A percentile compares a stretch with the other conserved stretches of the same genome.
These are phyloP conservation scores for Penicillium polonicum DNA, from an alignment of 2,329 filamentous ascomycete genomes.

Conservation along the genomic window DNA sequence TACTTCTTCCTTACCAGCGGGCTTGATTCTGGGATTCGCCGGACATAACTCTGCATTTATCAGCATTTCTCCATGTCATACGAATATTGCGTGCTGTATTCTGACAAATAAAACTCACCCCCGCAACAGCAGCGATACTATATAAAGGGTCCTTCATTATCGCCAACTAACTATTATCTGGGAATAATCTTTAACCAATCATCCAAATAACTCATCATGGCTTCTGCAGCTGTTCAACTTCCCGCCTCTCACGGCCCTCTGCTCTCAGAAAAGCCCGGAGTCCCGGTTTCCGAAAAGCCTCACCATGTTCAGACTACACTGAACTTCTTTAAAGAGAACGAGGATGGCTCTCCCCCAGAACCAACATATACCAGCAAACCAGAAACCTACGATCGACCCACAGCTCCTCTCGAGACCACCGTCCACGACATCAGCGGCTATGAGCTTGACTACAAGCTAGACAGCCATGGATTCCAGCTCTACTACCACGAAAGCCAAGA, in stretches of 20 bases:
- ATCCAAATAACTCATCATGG: slow-evolving; percentile 21
- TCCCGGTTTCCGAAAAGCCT: slow-evolving; percentile 23
- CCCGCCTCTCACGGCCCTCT: slow-evolving; percentile 12
- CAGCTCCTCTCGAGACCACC: slow-evolving; percentile 38
- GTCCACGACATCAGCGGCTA: slow-evolving; percentile 46
- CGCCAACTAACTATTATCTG: neutral
- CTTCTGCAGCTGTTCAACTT: slow-evolving; percentile 32
- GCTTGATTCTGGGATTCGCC: neutral
- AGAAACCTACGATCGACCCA: slow-evolving; percentile 45
- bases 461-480: slow-evolving; percentile 49
- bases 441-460: slow-evolving; percentile 46
- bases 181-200: neutral
- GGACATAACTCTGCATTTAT: slow-evolving; percentile 25
- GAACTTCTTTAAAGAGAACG: slow-evolving; percentile 49
- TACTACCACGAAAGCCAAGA: slow-evolving; percentile 42
- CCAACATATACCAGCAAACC: slow-evolving; percentile 38
- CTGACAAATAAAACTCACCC: slow-evolving; percentile 33
- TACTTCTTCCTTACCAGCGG: neutral
- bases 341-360: slow-evolving; percentile 45
- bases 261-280: slow-evolving; percentile 13
- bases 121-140: slow-evolving; percentile 11
- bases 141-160: slow-evolving; percentile 10
- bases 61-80: slow-evolving; percentile 27
- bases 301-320: slow-evolving; percentile 45
- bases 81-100: slow-evolving; percentile 33